Conservation (phyloP, 2,329 filamentous ascomycete species). For the Monilinia laxa region DNA sequence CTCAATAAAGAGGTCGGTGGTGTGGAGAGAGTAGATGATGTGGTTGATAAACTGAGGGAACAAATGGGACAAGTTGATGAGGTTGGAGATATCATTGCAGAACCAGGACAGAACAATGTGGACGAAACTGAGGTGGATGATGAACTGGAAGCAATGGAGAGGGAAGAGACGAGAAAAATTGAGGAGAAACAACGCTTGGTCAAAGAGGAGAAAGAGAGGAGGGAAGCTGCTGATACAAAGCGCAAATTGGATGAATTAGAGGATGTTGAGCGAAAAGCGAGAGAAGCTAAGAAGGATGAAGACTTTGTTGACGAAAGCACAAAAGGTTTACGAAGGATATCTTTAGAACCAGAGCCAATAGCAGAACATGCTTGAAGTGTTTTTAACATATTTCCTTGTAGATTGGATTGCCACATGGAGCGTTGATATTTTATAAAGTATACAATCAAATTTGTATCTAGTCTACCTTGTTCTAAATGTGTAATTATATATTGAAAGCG, state of each 20-base stretch:
- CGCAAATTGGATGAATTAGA: constrained; percentile 35
- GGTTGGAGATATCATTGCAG: constrained; percentile 72
- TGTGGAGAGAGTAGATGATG: constrained; percentile 69
- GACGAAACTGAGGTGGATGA: constrained; percentile 86
- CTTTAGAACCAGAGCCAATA: constrained; percentile 31
- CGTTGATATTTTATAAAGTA: background rate
- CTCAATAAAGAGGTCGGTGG: constrained; percentile 79
- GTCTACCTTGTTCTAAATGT: background rate
- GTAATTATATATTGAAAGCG: background rate
- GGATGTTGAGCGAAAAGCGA: constrained; percentile 31
- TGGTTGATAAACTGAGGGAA: constrained; percentile 72
- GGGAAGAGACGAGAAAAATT: constrained; percentile 47
- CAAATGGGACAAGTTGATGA: constrained; percentile 84
- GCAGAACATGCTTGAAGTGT: constrained; percentile 23
- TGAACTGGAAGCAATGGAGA: constrained; percentile 73
- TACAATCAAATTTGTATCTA: background rate
- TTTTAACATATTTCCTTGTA: background rate
- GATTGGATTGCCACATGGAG: background rate
- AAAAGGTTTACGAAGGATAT: constrained; percentile 30
- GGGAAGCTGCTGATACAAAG: constrained; percentile 38
- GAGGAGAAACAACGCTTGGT: constrained; percentile 41
- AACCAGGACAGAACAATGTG: constrained; percentile 53
- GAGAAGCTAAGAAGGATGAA: constrained; percentile 23
- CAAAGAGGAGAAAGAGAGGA: constrained; percentile 36
- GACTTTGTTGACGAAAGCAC: constrained; percentile 28